phyloP scores from a whole-genome alignment of 2,329 filamentous ascomycete species.

The Clonostachys byssicola region DNA sequence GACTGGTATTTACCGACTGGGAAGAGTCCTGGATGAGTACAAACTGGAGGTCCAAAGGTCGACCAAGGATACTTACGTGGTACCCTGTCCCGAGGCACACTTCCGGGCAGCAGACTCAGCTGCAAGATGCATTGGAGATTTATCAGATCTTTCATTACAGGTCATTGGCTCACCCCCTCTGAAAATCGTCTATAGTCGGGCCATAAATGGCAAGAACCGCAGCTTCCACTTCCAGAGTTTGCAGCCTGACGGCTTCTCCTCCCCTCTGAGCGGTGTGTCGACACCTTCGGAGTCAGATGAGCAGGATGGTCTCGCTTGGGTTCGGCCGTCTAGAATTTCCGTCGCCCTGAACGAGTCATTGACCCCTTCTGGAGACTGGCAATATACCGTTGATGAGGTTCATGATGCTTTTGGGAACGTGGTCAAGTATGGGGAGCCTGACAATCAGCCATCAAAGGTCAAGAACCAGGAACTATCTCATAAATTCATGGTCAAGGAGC shows the following conservation, averaged over 20 bases:
- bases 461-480: slow-evolving; percentile 66
- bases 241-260: slow-evolving; percentile 81
- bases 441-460: slow-evolving; percentile 66
- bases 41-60: slow-evolving; percentile 85
- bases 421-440: slow-evolving; percentile 64
- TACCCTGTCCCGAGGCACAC: slow-evolving; percentile 76
- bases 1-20: slow-evolving; percentile 80
- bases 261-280: slow-evolving; percentile 65
- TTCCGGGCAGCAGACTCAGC: slow-evolving; percentile 60
- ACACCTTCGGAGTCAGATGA: slow-evolving; percentile 35
- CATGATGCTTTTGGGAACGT: slow-evolving; percentile 86
- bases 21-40: slow-evolving; percentile 85
- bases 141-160: slow-evolving; percentile 80
- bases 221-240: slow-evolving; percentile 91
- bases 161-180: slow-evolving; percentile 87
- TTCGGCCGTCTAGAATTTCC: slow-evolving; percentile 65
- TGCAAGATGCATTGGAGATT: slow-evolving; percentile 77
- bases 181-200: slow-evolving; percentile 87
- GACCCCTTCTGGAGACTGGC: slow-evolving; percentile 73
- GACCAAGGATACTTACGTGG: slow-evolving; percentile 75
- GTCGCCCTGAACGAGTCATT: slow-evolving; percentile 91
- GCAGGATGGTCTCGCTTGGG: slow-evolving; percentile 72
- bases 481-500: slow-evolving; percentile 79
- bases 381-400: slow-evolving; percentile 88
- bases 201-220: slow-evolving; percentile 77